Conservation (phyloP, 805 yeast genomes). For the Tetrapisispora taiwanensis region DNA sequence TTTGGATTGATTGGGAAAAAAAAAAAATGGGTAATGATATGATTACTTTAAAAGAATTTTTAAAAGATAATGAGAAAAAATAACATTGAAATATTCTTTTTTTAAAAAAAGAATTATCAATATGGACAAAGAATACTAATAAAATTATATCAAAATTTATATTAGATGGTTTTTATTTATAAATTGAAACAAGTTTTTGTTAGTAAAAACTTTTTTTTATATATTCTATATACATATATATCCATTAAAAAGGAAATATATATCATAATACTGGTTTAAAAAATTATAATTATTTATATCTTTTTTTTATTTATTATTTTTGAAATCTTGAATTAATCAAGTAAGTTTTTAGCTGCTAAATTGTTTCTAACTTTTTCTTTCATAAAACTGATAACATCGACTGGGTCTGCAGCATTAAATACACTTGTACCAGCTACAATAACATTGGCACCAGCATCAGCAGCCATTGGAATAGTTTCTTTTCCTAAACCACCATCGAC, state of each 20-base stretch:
- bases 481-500: conserved; percentile 95
- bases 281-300: no score
- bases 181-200: neutral
- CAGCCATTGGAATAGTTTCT: conserved; percentile 76
- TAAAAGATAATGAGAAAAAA: neutral
- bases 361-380: conserved; percentile 49
- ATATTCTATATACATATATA: neutral
- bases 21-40: conserved; percentile 20
- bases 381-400: conserved; percentile 59
- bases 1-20: conserved; percentile 31
- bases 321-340: conserved; percentile 11
- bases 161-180: no score
- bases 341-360: conserved; percentile 38
- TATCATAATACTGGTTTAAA: neutral
- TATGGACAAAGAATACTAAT: no score
- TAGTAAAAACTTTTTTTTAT: no score
- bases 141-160: no score
- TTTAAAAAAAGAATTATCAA: no score
- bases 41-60: conserved; percentile 7
- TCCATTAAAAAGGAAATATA: neutral
- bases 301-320: neutral
- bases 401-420: conserved; percentile 74
- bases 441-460: conserved; percentile 96
- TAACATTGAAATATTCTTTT: no score
- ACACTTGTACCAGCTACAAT: conserved; percentile 96